These are phyloP conservation scores for Aspergillus udagawae DNA, from an alignment of 2,329 filamentous ascomycete species.

Conservation along the genomic window DNA sequence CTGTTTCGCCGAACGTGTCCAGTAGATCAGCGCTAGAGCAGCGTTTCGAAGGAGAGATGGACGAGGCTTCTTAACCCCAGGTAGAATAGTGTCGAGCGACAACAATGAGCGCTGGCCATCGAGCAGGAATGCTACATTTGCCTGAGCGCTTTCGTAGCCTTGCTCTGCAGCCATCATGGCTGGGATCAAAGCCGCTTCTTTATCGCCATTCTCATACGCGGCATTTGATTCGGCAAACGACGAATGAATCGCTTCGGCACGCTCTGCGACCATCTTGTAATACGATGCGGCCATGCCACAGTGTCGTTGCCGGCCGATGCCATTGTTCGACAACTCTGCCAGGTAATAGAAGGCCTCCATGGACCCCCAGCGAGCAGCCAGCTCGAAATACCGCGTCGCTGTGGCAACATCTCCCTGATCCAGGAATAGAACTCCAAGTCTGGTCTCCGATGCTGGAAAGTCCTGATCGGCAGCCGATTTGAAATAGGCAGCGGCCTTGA, in stretches of 20 bases:
- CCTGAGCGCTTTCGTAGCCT: conserved; percentile 83
- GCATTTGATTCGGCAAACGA: conserved; percentile 79
- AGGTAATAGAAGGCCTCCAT: conserved; percentile 91
- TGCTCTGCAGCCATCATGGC: conserved; percentile 89
- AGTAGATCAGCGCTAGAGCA: conserved; percentile 77
- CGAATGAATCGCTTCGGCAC: conserved; percentile 68
- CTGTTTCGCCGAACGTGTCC: conserved; percentile 91
- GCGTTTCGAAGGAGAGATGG: conserved; percentile 53
- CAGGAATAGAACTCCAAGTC: conserved; percentile 77
- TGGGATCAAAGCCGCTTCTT: conserved; percentile 72
- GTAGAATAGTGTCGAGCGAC: conserved; percentile 53
- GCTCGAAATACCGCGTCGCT: conserved; percentile 81
- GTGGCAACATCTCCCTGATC: conserved; percentile 81
- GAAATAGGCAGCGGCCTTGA: conserved; percentile 71
- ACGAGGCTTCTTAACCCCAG: conserved; percentile 39
- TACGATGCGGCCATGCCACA: conserved; percentile 74
- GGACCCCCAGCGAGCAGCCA: conserved; percentile 75
- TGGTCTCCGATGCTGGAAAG: conserved; percentile 73
- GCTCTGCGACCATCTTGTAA: conserved; percentile 76
- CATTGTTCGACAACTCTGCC: conserved; percentile 78
- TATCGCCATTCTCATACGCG: conserved; percentile 74
- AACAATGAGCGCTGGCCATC: conserved; percentile 66
- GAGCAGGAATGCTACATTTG: conserved; percentile 82
- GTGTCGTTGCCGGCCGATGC: conserved; percentile 72
- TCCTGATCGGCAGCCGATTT: conserved; percentile 77